Evolutionary conservation across 148 eudicot genomes (phyloP).

Genomic region (Cornus florida): DNA sequence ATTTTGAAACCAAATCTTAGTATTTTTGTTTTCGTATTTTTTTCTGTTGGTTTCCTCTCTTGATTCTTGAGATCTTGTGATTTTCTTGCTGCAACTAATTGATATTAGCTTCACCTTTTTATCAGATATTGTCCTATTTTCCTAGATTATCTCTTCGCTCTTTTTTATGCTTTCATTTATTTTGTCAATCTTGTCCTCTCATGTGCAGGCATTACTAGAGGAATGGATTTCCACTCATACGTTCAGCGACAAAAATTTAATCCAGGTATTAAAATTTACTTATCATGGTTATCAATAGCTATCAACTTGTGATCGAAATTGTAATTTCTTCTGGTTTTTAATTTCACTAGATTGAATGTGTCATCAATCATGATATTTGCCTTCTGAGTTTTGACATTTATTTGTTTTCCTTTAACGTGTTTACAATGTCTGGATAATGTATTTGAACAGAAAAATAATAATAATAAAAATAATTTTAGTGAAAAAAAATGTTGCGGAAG

Average conservation of each 20-base stretch:
- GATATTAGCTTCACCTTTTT: background rate
- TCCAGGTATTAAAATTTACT: conserved; percentile 43
- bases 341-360: background rate
- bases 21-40: background rate
- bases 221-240: conserved; percentile 95
- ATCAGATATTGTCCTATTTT: background rate
- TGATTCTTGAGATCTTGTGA: conserved; percentile 1
- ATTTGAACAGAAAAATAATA: background rate
- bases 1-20: background rate
- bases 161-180: background rate
- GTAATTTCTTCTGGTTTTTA: background rate
- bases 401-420: background rate
- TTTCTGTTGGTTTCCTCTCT: background rate
- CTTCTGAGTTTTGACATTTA: background rate
- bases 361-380: background rate
- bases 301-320: conserved; percentile 7
- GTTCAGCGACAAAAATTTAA: conserved; percentile 57
- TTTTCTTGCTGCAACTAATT: background rate
- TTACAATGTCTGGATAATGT: background rate
- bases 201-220: conserved; percentile 83
- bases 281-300: background rate
- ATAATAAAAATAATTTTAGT: background rate
- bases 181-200: conserved; percentile 5
- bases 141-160: background rate
- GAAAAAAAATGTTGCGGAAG: background rate